Base-by-base conservation (phyloP, 2,329 filamentous ascomycete species). In the Colletotrichum lentis region DNA sequence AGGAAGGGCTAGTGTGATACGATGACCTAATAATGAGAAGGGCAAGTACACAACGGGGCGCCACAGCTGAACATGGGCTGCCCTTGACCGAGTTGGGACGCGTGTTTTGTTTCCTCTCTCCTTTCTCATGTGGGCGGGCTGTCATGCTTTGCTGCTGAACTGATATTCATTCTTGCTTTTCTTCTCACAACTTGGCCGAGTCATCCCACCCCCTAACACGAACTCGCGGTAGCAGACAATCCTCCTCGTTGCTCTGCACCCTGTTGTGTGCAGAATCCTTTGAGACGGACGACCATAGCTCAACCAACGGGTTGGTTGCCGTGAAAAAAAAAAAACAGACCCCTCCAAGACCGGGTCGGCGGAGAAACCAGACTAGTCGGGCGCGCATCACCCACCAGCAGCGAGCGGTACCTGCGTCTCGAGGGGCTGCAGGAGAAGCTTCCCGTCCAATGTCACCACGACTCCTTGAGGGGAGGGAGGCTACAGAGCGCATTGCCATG, bases 61-160 rank as follows among this genome's bases (percentile, higher is more conserved):
- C 66, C 62, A 66, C 62, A 35, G 50, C 62, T 66, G 50, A 65
- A 61, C 46, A 52, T 47, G 56, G 66, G 47, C 18, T 53, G n/a
- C 31, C 31, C 14, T 49, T 27, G 12, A 11, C 56, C 27, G 35
- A 52, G 18, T 52, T n/a, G 11, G 39, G 41, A 61, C 10, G n/a
- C 46, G 18, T 20, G 14, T 22, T 37, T 52, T 12, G 4, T 49
- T n/a, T 22, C n/a, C 12, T 10, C 22, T 10, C 4, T 10, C 11
- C n/a, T n/a, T n/a, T n/a, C n/a, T 47, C 8, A 14, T 47, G 8
- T n/a, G 14, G 14, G 14, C 18, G n/a, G 6, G 27, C 27, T 31
- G 27, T 46, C 24, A 7, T 41, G 31, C 18, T 41, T 39, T 62
- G 16, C 27, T 31, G 1, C 31, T 35, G 31, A 35, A 35, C 31